Evolutionary conservation across 2,329 filamentous ascomycete genomes (phyloP).

Genomic region (Claviceps paspali): DNA sequence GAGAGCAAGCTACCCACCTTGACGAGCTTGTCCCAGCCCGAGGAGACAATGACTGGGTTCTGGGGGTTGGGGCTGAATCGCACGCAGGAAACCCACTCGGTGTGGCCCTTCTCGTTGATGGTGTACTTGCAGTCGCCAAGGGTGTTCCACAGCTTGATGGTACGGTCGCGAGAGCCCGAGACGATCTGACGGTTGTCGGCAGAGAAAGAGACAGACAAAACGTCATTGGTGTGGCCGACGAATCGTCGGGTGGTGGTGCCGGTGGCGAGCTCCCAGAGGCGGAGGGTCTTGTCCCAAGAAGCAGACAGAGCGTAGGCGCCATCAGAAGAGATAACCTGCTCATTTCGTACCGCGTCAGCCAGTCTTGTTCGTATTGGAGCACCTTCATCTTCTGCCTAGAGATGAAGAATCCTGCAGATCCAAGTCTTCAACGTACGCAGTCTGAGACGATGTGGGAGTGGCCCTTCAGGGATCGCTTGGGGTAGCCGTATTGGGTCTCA

Average conservation of each 20-base stretch:
- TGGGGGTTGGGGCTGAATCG: slow-evolving; percentile 99
- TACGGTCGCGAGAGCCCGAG: slow-evolving; percentile 92
- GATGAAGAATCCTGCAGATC: neutral
- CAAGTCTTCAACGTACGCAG: slow-evolving; percentile 59
- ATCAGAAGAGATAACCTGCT: slow-evolving; percentile 94
- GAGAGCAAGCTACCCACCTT: slow-evolving; percentile 54
- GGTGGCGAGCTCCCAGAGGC: slow-evolving; percentile 96
- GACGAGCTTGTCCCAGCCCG: slow-evolving; percentile 99
- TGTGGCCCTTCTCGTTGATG: slow-evolving; percentile 99
- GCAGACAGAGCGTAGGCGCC: slow-evolving; percentile 97
- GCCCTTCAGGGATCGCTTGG: slow-evolving; percentile 95
- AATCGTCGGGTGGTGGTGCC: slow-evolving; percentile 96
- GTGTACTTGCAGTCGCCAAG: slow-evolving; percentile 99
- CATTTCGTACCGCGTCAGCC: slow-evolving; percentile 11
- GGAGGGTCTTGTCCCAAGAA: slow-evolving; percentile 99
- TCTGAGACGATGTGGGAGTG: slow-evolving; percentile 99
- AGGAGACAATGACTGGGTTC: slow-evolving; percentile 98
- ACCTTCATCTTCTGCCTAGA: neutral
- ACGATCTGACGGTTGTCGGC: slow-evolving; percentile 99
- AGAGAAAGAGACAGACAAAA: slow-evolving; percentile 99
- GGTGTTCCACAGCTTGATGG: slow-evolving; percentile 99
- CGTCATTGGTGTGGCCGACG: slow-evolving; percentile 98
- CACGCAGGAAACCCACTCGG: slow-evolving; percentile 98
- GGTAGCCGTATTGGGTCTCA: slow-evolving; percentile 95
- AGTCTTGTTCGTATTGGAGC: slow-evolving; percentile 4